Percentiles rank a stretch among this genome's conserved stretches.
Conservation (phyloP, 495 filamentous ascomycete genomes). For the Cercophora newfieldiana region DNA sequence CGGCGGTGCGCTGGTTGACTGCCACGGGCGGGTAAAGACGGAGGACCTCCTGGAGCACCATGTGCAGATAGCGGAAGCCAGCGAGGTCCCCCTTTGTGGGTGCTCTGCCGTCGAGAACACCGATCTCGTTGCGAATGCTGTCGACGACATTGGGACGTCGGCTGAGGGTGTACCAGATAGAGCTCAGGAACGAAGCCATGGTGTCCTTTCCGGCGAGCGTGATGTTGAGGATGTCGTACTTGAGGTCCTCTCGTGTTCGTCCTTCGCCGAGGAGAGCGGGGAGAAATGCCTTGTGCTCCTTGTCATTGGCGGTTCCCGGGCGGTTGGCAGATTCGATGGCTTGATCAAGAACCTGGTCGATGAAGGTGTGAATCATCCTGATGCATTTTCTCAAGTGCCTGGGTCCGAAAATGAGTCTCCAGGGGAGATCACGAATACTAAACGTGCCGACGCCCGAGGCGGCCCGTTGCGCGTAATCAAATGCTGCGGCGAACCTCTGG, state of each 20-base stretch:
- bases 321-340: background rate
- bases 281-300: background rate
- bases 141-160: background rate
- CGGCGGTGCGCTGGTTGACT: background rate
- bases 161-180: background rate
- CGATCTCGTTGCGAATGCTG: background rate
- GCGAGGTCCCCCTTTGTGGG: background rate
- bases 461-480: background rate
- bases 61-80: background rate
- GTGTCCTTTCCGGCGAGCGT: conserved; percentile 2
- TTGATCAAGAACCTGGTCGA: background rate
- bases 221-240: background rate
- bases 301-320: background rate
- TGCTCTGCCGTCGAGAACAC: background rate
- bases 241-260: background rate
- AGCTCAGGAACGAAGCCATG: background rate
- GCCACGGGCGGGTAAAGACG: background rate
- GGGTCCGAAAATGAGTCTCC: background rate
- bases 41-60: background rate
- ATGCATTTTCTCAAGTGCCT: background rate
- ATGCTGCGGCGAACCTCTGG: background rate
- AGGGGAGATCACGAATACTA: background rate
- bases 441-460: background rate
- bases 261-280: background rate
- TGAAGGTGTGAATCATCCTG: background rate